These are phyloP conservation scores for Rickenella mellea DNA, from an alignment of 768 basidiomycete species.

Conservation along the genomic window DNA sequence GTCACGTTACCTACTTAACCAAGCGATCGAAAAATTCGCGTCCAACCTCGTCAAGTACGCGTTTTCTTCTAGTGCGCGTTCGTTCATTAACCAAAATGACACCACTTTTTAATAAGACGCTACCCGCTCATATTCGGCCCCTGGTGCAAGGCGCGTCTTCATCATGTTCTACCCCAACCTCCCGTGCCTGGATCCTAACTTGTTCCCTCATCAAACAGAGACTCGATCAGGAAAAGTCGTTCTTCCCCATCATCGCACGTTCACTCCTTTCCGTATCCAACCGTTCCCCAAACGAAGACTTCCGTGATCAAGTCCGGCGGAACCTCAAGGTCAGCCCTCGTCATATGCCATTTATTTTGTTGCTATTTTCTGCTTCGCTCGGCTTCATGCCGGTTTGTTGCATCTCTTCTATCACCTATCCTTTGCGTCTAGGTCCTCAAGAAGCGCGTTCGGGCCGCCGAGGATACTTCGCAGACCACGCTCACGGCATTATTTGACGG, in stretches of 20 bases:
- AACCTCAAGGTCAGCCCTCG: slow-evolving; percentile 45
- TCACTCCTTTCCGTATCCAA: slow-evolving; percentile 42
- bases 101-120: slow-evolving; percentile 31
- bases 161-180: slow-evolving; percentile 2
- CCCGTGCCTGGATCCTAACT: background rate
- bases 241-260: slow-evolving; percentile 37
- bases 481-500: background rate
- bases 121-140: slow-evolving; percentile 73
- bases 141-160: slow-evolving; percentile 44
- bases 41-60: slow-evolving; percentile 9
- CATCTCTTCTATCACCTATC: background rate
- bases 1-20: too few relatives aligned
- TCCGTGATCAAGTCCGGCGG: slow-evolving; percentile 33
- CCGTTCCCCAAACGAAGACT: slow-evolving; percentile 40
- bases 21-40: slow-evolving; percentile 6
- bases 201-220: slow-evolving; percentile 35
- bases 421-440: slow-evolving; percentile 2
- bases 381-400: background rate
- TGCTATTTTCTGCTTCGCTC: background rate
- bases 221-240: slow-evolving; percentile 41
- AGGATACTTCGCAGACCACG: background rate
- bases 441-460: background rate
- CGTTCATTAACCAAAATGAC: slow-evolving; percentile 5
- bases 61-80: slow-evolving; percentile 1
- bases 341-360: too few relatives aligned